These are phyloP conservation scores for Peltaster fructicola DNA, from an alignment of 2,329 filamentous ascomycete species.

Conservation along the genomic window DNA sequence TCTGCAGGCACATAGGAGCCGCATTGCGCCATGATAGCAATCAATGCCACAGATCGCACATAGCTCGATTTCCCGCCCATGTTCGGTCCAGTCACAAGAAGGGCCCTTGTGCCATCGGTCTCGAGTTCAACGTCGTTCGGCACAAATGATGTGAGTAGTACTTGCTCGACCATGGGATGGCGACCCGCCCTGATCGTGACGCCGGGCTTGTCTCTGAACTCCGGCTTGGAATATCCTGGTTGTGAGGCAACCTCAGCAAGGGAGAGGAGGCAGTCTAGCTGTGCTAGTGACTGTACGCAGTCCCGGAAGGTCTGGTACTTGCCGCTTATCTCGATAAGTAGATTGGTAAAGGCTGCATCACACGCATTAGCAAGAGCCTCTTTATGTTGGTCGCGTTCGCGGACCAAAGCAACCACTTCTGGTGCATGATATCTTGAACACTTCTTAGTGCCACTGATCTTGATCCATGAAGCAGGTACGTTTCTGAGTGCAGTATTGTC, in stretches of 20 bases:
- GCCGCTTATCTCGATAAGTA: slow-evolving; percentile 58
- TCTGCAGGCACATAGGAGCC: slow-evolving; percentile 83
- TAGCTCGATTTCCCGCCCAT: slow-evolving; percentile 99
- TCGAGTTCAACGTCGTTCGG: slow-evolving; percentile 68
- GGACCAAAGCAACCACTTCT: slow-evolving; percentile 64
- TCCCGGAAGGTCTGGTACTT: slow-evolving; percentile 84
- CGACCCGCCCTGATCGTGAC: slow-evolving; percentile 60
- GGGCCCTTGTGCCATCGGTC: slow-evolving; percentile 43
- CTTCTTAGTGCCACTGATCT: slow-evolving; percentile 88
- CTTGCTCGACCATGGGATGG: slow-evolving; percentile 90
- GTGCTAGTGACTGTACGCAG: slow-evolving; percentile 67
- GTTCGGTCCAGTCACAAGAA: slow-evolving; percentile 90
- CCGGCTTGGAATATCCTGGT: slow-evolving; percentile 74
- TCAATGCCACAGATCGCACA: slow-evolving; percentile 78
- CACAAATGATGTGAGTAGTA: slow-evolving; percentile 72
- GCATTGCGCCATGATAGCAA: slow-evolving; percentile 85
- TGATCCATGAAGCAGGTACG: slow-evolving; percentile 85
- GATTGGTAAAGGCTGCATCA: slow-evolving; percentile 57
- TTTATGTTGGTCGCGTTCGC: slow-evolving; percentile 84
- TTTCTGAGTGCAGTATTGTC: slow-evolving; percentile 66
- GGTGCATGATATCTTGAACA: slow-evolving; percentile 87
- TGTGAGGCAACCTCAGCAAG: slow-evolving; percentile 69
- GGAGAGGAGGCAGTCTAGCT: slow-evolving; percentile 77
- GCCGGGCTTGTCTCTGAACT: slow-evolving; percentile 44
- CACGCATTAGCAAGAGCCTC: slow-evolving; percentile 85